Evolutionary conservation across 2,329 filamentous ascomycete species (phyloP).

Genomic region (Colletotrichum coccodes): DNA sequence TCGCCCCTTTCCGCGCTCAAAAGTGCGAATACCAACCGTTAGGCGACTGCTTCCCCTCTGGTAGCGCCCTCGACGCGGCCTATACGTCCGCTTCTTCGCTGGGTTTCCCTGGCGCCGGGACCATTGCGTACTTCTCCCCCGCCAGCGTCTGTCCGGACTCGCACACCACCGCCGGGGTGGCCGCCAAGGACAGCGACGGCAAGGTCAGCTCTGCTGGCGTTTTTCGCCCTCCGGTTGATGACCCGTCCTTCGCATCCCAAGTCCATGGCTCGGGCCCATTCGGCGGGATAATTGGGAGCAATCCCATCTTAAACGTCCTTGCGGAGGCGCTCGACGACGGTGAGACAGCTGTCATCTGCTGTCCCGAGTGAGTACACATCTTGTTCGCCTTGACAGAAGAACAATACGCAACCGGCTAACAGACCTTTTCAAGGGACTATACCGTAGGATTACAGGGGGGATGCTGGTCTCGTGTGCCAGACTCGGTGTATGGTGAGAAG

Average conservation of each 20-base stretch:
- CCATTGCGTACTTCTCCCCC: conserved; percentile 37
- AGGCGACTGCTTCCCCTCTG: conserved; percentile 37
- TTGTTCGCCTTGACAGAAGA: not conserved
- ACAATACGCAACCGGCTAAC: not conserved
- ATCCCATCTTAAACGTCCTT: conserved; percentile 17
- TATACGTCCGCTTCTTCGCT: not conserved
- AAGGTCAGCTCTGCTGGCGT: conserved; percentile 13
- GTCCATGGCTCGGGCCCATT: not conserved
- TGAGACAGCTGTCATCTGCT: conserved; percentile 11
- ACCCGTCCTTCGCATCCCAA: not conserved
- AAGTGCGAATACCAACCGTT: conserved; percentile 17
- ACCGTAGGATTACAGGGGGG: not conserved
- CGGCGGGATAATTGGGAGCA: not conserved
- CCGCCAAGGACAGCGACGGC: conserved; percentile 5
- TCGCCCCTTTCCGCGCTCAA: not conserved
- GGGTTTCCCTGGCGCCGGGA: not conserved
- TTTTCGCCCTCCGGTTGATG: not conserved
- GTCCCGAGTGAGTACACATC: not conserved
- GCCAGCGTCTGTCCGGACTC: conserved; percentile 37
- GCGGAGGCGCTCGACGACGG: not conserved
- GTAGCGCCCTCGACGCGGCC: conserved; percentile 29
- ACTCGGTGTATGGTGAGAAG: not conserved
- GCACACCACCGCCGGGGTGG: conserved; percentile 38
- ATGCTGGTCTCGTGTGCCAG: not conserved
- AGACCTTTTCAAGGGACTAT: not conserved